phyloP scores from a whole-genome alignment of 495 filamentous ascomycete species.

The Penicillium antarcticum region DNA sequence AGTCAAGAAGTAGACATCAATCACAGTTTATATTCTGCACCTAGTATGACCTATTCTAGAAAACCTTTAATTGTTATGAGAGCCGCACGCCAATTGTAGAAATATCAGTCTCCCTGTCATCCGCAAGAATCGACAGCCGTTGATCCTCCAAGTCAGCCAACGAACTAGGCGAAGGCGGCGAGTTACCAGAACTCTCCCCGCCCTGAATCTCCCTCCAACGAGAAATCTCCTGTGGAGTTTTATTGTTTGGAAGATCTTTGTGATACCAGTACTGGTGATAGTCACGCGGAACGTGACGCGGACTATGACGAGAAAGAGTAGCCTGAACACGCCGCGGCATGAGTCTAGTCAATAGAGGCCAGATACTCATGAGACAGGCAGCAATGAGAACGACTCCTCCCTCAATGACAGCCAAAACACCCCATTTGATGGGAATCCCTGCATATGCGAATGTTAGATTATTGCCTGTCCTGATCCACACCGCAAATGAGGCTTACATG shows the following conservation, averaged over 20 bases:
- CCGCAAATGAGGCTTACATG: slow-evolving; percentile 8
- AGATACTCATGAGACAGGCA: slow-evolving; percentile 18
- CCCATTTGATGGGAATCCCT: slow-evolving; percentile 13
- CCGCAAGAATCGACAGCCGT: slow-evolving; percentile 6
- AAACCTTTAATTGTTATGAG: background rate
- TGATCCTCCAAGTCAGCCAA: slow-evolving; percentile 19
- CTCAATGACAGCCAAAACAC: slow-evolving; percentile 12
- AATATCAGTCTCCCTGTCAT: background rate
- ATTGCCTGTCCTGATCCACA: background rate
- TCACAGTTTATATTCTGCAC: too few species aligned
- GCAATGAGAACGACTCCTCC: slow-evolving; percentile 14
- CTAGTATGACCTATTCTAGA: background rate
- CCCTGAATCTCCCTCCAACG: background rate
- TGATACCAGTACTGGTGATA: background rate
- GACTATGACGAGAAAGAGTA: background rate
- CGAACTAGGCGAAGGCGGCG: slow-evolving; percentile 11
- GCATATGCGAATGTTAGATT: background rate
- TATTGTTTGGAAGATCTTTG: background rate
- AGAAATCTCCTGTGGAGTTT: background rate
- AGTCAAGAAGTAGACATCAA: too few species aligned
- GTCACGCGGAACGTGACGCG: background rate
- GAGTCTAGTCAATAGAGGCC: slow-evolving; percentile 16
- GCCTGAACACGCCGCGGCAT: slow-evolving; percentile 5
- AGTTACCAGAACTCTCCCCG: slow-evolving; percentile 1
- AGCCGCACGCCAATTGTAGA: background rate